These are phyloP conservation scores for Ustilago esculenta DNA, from an alignment of 1,284 basidiomycete species.

Conservation along the genomic window DNA sequence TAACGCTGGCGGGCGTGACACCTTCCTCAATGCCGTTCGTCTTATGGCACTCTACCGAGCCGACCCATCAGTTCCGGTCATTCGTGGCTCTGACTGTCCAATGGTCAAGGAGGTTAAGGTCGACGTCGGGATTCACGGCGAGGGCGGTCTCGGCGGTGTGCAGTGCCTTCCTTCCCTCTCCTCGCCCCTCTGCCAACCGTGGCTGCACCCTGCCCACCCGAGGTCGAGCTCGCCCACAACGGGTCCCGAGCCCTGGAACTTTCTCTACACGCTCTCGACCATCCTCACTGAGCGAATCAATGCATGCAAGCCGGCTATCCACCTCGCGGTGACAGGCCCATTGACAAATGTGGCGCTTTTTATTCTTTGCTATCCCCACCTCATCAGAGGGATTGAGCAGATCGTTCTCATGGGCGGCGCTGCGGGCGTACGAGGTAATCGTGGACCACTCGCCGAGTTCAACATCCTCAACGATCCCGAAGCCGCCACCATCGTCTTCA, in stretches of 20 bases:
- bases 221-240: constrained; percentile 40
- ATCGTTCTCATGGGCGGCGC: constrained; percentile 62
- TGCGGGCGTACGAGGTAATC: constrained; percentile 53
- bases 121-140: constrained; percentile 58
- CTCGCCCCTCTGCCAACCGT: constrained; percentile 35
- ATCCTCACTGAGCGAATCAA: constrained; percentile 69
- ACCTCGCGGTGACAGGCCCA: constrained; percentile 58
- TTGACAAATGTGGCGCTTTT: constrained; percentile 61
- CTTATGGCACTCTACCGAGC: constrained; percentile 52
- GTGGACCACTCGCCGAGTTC: constrained; percentile 55
- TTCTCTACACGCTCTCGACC: constrained; percentile 48
- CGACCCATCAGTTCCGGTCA: constrained; percentile 38
- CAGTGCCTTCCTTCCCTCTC: constrained; percentile 42
- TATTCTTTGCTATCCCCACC: constrained; percentile 49
- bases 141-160: constrained; percentile 59
- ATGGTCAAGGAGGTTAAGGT: constrained; percentile 43
- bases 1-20: constrained; percentile 52
- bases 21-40: constrained; percentile 53
- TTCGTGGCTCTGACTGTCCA: constrained; percentile 56
- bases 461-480: constrained; percentile 63
- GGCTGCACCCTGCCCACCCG: constrained; percentile 27
- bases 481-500: constrained; percentile 56
- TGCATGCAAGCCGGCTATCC: constrained; percentile 36
- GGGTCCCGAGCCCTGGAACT: constrained; percentile 39
- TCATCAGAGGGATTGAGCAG: constrained; percentile 50